Evolutionary conservation across 2,329 filamentous ascomycete species (phyloP).

Genomic region (Ophiostoma pallidulum): DNA sequence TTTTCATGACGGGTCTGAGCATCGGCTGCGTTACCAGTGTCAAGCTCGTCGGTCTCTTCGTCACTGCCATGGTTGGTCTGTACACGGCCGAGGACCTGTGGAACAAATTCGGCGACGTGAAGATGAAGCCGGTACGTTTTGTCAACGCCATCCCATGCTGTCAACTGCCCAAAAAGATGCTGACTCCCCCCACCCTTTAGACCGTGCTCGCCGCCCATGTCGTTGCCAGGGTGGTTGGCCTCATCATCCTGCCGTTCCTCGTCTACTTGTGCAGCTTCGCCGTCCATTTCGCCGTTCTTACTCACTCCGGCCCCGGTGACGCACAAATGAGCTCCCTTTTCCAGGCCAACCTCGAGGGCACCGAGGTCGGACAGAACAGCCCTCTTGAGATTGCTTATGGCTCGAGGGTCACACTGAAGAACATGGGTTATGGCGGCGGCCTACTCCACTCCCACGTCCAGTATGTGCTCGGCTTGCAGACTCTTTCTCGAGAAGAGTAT

Average conservation of each 20-base stretch:
- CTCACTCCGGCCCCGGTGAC: conserved; percentile 89
- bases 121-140: conserved; percentile 67
- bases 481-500: no score
- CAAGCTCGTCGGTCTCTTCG: conserved; percentile 95
- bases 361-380: conserved; percentile 87
- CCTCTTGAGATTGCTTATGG: conserved; percentile 86
- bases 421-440: conserved; percentile 98
- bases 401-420: conserved; percentile 88
- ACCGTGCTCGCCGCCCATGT: conserved; percentile 55
- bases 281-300: conserved; percentile 85
- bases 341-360: conserved; percentile 91
- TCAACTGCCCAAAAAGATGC: no score
- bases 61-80: conserved; percentile 85
- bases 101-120: conserved; percentile 93
- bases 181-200: conserved; percentile 14
- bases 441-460: conserved; percentile 94
- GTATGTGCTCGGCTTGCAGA: conserved; percentile 5
- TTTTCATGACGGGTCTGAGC: conserved; percentile 85
- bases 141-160: neutral
- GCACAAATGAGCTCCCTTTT: conserved; percentile 99
- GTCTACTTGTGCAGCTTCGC: conserved; percentile 97
- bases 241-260: conserved; percentile 80
- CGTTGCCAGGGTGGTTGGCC: conserved; percentile 66
- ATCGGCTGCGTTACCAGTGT: conserved; percentile 98
- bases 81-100: conserved; percentile 96